Conservation (phyloP, 495 filamentous ascomycete genomes). For the Trichoderma virens region DNA sequence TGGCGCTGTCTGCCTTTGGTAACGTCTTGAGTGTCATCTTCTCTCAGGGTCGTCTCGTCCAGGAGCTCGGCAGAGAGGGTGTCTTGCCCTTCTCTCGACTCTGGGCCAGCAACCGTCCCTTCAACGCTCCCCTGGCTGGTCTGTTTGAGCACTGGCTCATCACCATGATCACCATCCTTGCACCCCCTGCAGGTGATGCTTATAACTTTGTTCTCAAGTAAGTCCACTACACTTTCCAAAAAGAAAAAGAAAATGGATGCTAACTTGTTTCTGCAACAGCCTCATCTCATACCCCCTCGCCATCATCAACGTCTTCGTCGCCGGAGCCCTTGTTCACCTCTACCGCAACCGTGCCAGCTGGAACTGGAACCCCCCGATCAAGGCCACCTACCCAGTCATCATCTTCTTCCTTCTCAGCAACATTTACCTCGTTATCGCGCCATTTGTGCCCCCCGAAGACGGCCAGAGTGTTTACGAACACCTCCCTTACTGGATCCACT, state of each 20-base stretch:
- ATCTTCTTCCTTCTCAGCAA: constrained; percentile 42
- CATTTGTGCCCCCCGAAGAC: constrained; percentile 33
- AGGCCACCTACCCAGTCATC: constrained; percentile 34
- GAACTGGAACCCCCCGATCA: constrained; percentile 37
- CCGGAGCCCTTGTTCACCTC: constrained; percentile 47
- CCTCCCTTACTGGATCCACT: constrained; percentile 40
- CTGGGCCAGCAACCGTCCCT: constrained; percentile 59
- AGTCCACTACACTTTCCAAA: constrained; percentile 13
- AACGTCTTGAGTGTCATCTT: constrained; percentile 66
- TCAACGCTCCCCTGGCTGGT: constrained; percentile 52
- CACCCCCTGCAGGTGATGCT: constrained; percentile 55
- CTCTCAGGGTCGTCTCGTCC: constrained; percentile 57
- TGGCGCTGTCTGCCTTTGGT: constrained; percentile 63
- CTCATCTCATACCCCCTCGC: constrained; percentile 55
- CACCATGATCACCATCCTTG: constrained; percentile 52
- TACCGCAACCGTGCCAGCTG: constrained; percentile 40
- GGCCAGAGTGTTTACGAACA: constrained; percentile 35
- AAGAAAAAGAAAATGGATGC: neutral
- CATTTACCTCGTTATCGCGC: constrained; percentile 39
- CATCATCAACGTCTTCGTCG: constrained; percentile 52
- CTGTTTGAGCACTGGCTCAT: constrained; percentile 56
- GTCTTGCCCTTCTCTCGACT: constrained; percentile 53
- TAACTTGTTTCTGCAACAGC: constrained; percentile 22
- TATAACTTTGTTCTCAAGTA: constrained; percentile 59
- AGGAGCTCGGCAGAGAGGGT: constrained; percentile 60